These are phyloP conservation scores for Fomes fomentarius DNA, from an alignment of 1,284 basidiomycete genomes.

Conservation along the genomic window DNA sequence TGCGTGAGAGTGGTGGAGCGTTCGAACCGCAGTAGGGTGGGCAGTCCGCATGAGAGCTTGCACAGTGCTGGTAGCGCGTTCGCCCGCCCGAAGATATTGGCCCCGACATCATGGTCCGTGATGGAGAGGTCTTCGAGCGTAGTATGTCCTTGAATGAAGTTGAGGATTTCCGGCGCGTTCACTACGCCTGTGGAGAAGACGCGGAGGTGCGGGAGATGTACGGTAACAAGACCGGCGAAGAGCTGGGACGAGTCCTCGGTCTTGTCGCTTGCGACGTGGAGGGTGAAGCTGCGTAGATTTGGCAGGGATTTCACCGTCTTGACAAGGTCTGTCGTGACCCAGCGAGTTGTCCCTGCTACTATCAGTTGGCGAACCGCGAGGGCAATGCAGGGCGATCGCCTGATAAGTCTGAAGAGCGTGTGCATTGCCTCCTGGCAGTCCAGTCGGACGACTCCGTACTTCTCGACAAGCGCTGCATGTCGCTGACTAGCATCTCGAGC, in stretches of 20 bases:
- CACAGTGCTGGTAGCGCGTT: background rate
- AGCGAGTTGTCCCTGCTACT: background rate
- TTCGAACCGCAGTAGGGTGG: background rate
- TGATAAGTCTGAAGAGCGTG: background rate
- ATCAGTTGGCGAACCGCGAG: constrained; percentile 1
- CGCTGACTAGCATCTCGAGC: background rate
- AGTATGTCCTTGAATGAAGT: background rate
- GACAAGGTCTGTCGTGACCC: background rate
- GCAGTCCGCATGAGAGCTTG: constrained; percentile 1
- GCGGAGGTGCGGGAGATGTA: constrained; percentile 1
- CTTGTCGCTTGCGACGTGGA: constrained; percentile 1
- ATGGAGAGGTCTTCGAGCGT: background rate
- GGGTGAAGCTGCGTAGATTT: constrained; percentile 2
- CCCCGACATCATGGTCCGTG: background rate
- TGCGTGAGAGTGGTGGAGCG: constrained; percentile 1
- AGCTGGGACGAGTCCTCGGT: background rate
- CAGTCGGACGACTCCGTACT: background rate
- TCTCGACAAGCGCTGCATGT: background rate
- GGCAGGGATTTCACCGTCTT: background rate
- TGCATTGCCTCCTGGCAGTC: background rate
- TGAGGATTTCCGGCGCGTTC: background rate
- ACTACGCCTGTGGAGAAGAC: background rate
- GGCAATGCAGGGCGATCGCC: background rate
- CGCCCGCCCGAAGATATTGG: too few relatives aligned
- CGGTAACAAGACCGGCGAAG: background rate